Conservation (phyloP, 1,139 yeast species). For the Lodderomyces elongisporus region DNA sequence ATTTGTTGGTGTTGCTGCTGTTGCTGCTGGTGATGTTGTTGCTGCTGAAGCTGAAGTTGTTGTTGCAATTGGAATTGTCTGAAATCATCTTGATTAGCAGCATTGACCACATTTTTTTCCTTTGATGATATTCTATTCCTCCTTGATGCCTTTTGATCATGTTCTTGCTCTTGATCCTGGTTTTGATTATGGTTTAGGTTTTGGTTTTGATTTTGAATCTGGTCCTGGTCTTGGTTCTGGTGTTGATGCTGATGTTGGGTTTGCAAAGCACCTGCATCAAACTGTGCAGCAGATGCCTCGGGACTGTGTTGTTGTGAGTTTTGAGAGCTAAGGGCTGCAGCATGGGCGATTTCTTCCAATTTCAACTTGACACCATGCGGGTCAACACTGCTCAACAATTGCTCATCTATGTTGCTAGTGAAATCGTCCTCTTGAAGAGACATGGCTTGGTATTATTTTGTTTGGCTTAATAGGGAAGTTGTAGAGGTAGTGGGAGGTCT, state of each 20-base stretch:
- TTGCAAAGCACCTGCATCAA: too few relatives aligned
- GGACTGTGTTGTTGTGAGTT: too few relatives aligned
- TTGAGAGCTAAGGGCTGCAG: constrained; percentile 10
- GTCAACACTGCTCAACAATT: constrained; percentile 32
- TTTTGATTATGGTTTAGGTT: too few relatives aligned
- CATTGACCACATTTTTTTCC: too few relatives aligned
- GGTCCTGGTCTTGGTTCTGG: not conserved
- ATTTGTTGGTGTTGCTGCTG: constrained; percentile 1
- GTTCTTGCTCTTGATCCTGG: too few relatives aligned
- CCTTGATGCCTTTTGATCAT: too few relatives aligned
- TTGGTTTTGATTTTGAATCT: not conserved
- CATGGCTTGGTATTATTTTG: constrained; percentile 12
- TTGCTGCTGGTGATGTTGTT: constrained; percentile 1
- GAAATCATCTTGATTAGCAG: constrained; percentile 3
- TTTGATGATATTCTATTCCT: too few relatives aligned
- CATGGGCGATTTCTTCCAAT: constrained; percentile 31
- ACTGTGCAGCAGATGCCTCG: too few relatives aligned
- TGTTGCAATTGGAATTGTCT: constrained; percentile 4
- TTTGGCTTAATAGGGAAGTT: not conserved
- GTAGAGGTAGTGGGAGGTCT: constrained; percentile 1
- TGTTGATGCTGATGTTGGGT: constrained; percentile 2
- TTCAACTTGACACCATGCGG: constrained; percentile 18
- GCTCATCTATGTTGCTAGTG: constrained; percentile 44
- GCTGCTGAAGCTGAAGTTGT: constrained; percentile 1
- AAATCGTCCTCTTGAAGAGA: constrained; percentile 29